phyloP scores from a whole-genome alignment of 371 early-diverging fungal genomes.

The Umbelopsis sp. region DNA sequence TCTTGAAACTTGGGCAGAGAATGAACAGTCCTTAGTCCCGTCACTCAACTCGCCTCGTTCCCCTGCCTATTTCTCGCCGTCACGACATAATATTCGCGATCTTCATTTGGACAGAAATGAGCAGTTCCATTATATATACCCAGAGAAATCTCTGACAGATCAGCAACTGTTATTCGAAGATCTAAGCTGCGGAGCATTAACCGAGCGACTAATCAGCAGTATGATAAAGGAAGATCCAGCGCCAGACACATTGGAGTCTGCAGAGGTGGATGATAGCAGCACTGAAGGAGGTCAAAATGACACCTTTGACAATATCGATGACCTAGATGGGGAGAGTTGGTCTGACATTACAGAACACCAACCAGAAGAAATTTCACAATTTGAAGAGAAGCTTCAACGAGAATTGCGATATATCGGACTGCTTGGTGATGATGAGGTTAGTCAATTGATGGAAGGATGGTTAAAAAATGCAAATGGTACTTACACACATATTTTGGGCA shows the following conservation, averaged over 20 bases:
- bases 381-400: slow-evolving; percentile 82
- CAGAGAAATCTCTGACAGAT: slow-evolving; percentile 48
- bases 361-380: slow-evolving; percentile 39
- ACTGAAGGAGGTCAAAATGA: slow-evolving; percentile 27
- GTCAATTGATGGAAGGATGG: not conserved
- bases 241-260: slow-evolving; percentile 31
- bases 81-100: not conserved
- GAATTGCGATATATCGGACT: slow-evolving; percentile 86
- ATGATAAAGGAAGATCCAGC: slow-evolving; percentile 63
- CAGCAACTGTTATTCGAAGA: slow-evolving; percentile 63
- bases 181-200: slow-evolving; percentile 68
- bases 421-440: slow-evolving; percentile 78
- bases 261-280: slow-evolving; percentile 21
- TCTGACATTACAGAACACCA: slow-evolving; percentile 20
- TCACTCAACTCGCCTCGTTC: slow-evolving; percentile 45
- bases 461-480: not conserved
- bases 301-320: slow-evolving; percentile 32
- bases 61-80: slow-evolving; percentile 22
- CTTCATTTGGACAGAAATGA: slow-evolving; percentile 2
- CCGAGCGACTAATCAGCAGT: slow-evolving; percentile 78
- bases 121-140: slow-evolving; percentile 12
- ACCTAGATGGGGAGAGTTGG: slow-evolving; percentile 27
- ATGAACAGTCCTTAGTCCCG: slow-evolving; percentile 67
- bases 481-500: not conserved
- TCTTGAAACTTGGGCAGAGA: slow-evolving; percentile 82